phyloP scores from a whole-genome alignment of 495 filamentous ascomycete genomes.

The Lasiosphaeria miniovina region DNA sequence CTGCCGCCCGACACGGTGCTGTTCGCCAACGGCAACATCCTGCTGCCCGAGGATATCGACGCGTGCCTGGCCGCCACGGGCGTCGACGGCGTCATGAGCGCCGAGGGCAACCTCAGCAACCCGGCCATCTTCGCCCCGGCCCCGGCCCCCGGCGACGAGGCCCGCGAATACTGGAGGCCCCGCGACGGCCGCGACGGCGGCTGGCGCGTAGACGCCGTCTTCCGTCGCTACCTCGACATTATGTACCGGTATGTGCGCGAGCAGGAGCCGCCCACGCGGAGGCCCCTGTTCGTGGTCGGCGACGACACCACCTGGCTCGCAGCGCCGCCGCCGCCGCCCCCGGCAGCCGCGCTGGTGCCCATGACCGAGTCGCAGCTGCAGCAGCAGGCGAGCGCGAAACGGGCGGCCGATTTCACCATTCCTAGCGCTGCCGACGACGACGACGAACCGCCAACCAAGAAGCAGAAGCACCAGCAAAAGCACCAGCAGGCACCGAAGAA shows the following conservation, averaged over 20 bases:
- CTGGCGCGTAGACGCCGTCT: conserved; percentile 82
- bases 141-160: conserved; percentile 60
- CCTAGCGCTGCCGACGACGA: conserved; percentile 22
- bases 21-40: conserved; percentile 94
- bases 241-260: conserved; percentile 72
- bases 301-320: conserved; percentile 47
- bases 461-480: conserved; percentile 45
- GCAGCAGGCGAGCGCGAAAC: too few species aligned
- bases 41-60: conserved; percentile 77
- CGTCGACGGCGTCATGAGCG: conserved; percentile 91
- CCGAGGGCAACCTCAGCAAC: conserved; percentile 90
- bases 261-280: conserved; percentile 56
- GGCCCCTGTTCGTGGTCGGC: conserved; percentile 71
- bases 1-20: conserved; percentile 85
- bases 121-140: conserved; percentile 77
- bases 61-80: conserved; percentile 79
- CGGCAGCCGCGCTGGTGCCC: too few species aligned
- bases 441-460: conserved; percentile 53
- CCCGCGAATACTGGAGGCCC: conserved; percentile 73
- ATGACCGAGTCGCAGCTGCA: too few species aligned
- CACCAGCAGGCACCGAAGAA: neutral
- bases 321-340: neutral
- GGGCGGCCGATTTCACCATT: too few species aligned
- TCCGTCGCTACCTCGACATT: conserved; percentile 86
- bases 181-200: conserved; percentile 78